Conservation (phyloP, 495 filamentous ascomycete species). For the Xylaria palmicola region DNA sequence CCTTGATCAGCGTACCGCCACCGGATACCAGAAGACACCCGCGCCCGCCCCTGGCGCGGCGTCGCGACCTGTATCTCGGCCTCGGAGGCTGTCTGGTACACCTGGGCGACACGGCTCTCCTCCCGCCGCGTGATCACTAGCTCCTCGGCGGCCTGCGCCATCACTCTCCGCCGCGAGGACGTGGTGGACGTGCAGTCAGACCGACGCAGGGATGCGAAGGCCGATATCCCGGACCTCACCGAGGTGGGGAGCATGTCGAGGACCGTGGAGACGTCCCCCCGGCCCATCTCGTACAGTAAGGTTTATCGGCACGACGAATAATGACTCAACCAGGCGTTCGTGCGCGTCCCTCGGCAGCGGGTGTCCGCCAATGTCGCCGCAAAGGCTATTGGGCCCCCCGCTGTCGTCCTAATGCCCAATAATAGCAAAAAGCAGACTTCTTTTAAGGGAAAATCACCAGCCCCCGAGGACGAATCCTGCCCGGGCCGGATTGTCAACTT, state of each 20-base stretch:
- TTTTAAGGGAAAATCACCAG: too few species aligned
- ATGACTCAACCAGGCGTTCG: neutral
- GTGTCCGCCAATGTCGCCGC: too few species aligned
- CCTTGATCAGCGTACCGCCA: slow-evolving; percentile 36
- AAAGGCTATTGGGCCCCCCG: too few species aligned
- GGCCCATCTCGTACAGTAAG: slow-evolving; percentile 19
- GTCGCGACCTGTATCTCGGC: slow-evolving; percentile 5
- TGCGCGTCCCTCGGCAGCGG: too few species aligned
- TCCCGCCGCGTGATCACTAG: slow-evolving; percentile 7
- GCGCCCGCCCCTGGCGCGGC: neutral
- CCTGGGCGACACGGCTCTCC: slow-evolving; percentile 14
- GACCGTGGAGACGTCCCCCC: slow-evolving; percentile 28
- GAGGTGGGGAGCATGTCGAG: slow-evolving; percentile 31
- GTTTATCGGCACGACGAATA: neutral
- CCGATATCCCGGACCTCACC: slow-evolving; percentile 29
- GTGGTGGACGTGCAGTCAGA: slow-evolving; percentile 21
- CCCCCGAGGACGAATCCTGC: too few species aligned
- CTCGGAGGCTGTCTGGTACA: slow-evolving; percentile 15
- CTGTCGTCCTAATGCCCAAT: too few species aligned
- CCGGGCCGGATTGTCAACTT: neutral
- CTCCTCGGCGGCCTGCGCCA: neutral
- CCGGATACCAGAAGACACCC: slow-evolving; percentile 24
- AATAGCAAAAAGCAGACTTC: too few species aligned
- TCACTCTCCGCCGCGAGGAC: slow-evolving; percentile 14
- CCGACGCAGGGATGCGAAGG: slow-evolving; percentile 26